Evolutionary conservation across 177 flowering plant species (phyloP).

Genomic region (Tripterygium wilfordii): DNA sequence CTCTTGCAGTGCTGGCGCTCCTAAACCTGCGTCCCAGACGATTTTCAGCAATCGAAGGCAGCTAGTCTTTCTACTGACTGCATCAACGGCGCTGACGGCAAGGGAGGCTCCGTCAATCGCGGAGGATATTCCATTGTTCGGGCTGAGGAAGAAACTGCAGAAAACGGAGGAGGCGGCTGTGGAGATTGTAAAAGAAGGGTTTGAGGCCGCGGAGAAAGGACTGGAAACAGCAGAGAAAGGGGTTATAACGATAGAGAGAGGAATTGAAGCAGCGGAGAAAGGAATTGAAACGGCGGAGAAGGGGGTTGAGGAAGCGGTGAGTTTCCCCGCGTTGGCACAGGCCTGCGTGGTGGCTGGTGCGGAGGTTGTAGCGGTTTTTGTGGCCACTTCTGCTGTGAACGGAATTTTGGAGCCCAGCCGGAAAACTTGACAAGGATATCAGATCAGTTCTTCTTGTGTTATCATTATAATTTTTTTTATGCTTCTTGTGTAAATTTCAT

Average conservation of each 20-base stretch:
- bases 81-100: slow-evolving; percentile 34
- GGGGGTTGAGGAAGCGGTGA: slow-evolving; percentile 29
- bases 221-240: slow-evolving; percentile 45
- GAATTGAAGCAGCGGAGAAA: slow-evolving; percentile 35
- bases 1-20: slow-evolving; percentile 5
- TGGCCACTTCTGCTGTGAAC: slow-evolving; percentile 72
- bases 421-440: slow-evolving; percentile 20
- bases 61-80: slow-evolving; percentile 35
- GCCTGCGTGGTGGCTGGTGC: slow-evolving; percentile 80
- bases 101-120: slow-evolving; percentile 33
- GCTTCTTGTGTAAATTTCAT: too few relatives aligned
- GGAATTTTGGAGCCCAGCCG: slow-evolving; percentile 72
- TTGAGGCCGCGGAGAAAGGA: slow-evolving; percentile 37
- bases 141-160: slow-evolving; percentile 60
- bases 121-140: slow-evolving; percentile 68
- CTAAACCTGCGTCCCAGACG: slow-evolving; percentile 12
- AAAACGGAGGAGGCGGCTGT: slow-evolving; percentile 75
- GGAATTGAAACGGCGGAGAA: slow-evolving; percentile 38
- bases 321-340: slow-evolving; percentile 57
- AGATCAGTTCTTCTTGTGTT: not conserved
- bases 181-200: slow-evolving; percentile 53
- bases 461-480: not conserved
- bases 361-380: slow-evolving; percentile 61
- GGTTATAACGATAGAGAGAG: slow-evolving; percentile 41
- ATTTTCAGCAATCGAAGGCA: slow-evolving; percentile 35